Conservation (phyloP, 495 filamentous ascomycete genomes). For the Chaetomium cochliodes region DNA sequence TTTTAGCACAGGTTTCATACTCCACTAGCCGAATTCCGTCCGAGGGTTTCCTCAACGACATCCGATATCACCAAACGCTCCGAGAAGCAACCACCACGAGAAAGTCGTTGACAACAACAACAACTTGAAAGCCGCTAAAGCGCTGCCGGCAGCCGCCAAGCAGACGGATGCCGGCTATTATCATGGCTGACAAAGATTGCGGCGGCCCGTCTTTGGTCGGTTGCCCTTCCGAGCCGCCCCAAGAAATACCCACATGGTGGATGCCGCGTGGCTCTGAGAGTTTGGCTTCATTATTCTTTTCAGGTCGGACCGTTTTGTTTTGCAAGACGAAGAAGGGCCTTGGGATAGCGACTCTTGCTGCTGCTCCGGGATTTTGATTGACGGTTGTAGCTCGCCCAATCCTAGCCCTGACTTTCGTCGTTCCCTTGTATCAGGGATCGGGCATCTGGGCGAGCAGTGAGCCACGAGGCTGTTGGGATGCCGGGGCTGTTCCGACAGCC, state of each 20-base stretch:
- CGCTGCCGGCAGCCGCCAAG: slow-evolving; percentile 5
- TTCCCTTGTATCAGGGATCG: slow-evolving; percentile 2
- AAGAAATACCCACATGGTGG: neutral
- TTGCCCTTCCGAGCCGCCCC: slow-evolving; percentile 30
- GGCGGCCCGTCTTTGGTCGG: slow-evolving; percentile 19
- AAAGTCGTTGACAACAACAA: neutral
- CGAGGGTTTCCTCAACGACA: too few species aligned
- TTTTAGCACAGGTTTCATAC: neutral
- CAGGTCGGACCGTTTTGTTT: neutral
- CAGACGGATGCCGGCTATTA: neutral
- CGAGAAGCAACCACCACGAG: neutral
- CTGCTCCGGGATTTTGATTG: neutral
- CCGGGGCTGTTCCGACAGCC: slow-evolving; percentile 5
- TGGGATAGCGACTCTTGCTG: neutral
- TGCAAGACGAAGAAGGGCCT: neutral
- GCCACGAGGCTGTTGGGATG: neutral
- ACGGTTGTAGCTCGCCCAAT: neutral
- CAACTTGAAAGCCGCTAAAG: neutral
- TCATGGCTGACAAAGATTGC: slow-evolving; percentile 1
- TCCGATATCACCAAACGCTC: too few species aligned
- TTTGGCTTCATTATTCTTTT: neutral
- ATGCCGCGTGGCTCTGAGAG: neutral
- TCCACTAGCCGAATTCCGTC: too few species aligned
- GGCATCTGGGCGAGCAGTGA: neutral
- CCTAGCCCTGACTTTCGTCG: neutral